Evolutionary conservation across 495 filamentous ascomycete genomes (phyloP).

Genomic region (Penicillium argentinense): DNA sequence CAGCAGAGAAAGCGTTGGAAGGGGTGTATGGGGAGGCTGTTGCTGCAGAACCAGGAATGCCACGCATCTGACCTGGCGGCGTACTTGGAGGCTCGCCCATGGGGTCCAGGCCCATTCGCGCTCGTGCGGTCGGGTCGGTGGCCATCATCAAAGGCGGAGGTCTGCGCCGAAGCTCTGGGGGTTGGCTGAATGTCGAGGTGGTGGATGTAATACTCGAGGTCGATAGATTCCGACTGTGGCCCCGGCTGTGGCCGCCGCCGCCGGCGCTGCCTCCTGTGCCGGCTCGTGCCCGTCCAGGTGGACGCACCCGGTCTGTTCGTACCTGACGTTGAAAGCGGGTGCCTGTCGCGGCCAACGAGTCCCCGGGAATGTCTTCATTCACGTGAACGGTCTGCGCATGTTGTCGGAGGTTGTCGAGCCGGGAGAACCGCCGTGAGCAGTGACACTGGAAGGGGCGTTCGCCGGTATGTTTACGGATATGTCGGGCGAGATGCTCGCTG

Average conservation of each 20-base stretch:
- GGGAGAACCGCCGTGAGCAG: slow-evolving; percentile 92
- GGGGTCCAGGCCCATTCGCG: slow-evolving; percentile 63
- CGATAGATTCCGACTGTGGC: slow-evolving; percentile 81
- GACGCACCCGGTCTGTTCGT: slow-evolving; percentile 77
- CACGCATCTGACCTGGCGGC: slow-evolving; percentile 46
- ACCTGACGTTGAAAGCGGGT: slow-evolving; percentile 94
- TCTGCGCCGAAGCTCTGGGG: slow-evolving; percentile 62
- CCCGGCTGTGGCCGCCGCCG: slow-evolving; percentile 65
- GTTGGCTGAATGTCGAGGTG: slow-evolving; percentile 64
- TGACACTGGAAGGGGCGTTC: slow-evolving; percentile 98
- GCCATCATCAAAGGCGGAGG: slow-evolving; percentile 87
- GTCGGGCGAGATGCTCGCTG: slow-evolving; percentile 92
- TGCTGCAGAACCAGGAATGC: slow-evolving; percentile 53
- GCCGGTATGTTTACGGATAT: slow-evolving; percentile 97
- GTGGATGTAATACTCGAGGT: slow-evolving; percentile 82
- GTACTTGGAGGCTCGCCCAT: slow-evolving; percentile 48
- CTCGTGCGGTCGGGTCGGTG: slow-evolving; percentile 57
- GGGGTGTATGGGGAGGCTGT: slow-evolving; percentile 61
- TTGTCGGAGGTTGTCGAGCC: slow-evolving; percentile 92
- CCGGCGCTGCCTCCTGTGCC: slow-evolving; percentile 69
- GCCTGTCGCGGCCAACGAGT: slow-evolving; percentile 91
- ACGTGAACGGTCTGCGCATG: slow-evolving; percentile 98
- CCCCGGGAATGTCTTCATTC: slow-evolving; percentile 92
- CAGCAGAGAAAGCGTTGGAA: slow-evolving; percentile 67
- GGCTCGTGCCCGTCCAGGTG: slow-evolving; percentile 69